Percentiles rank a stretch among this genome's conserved stretches.
Conservation (phyloP, 768 basidiomycete genomes). For the Hemileccinum impolitum region DNA sequence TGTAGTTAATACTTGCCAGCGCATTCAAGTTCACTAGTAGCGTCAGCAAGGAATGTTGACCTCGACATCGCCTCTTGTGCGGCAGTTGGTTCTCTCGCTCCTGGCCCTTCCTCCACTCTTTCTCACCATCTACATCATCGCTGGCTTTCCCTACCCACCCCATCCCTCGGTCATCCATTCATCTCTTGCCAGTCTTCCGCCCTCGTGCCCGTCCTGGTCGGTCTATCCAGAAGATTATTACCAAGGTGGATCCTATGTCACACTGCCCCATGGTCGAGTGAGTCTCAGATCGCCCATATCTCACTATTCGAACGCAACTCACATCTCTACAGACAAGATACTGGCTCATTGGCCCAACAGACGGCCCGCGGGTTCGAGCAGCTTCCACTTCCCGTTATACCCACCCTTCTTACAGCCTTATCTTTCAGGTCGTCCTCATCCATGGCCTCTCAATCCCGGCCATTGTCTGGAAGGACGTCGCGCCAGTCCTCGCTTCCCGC, state of each 20-base stretch:
- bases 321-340: constrained; percentile 54
- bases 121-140: constrained; percentile 57
- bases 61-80: constrained; percentile 9
- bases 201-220: constrained; percentile 53
- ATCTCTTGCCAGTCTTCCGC: constrained; percentile 60
- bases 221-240: constrained; percentile 75
- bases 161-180: constrained; percentile 46
- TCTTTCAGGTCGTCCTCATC: constrained; percentile 62
- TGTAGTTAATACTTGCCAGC: too few species aligned
- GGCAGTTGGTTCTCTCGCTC: constrained; percentile 37
- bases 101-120: constrained; percentile 60
- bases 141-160: constrained; percentile 63
- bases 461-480: constrained; percentile 75
- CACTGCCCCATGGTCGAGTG: constrained; percentile 63
- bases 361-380: constrained; percentile 56
- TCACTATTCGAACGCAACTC: not conserved
- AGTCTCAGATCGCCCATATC: constrained; percentile 18
- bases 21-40: too few species aligned
- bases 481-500: constrained; percentile 54
- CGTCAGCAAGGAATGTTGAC: constrained; percentile 6
- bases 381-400: not conserved
- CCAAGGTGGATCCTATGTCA: constrained; percentile 55
- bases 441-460: constrained; percentile 77
- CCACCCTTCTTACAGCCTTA: constrained; percentile 1
- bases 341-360: constrained; percentile 71